Percentiles rank a stretch among this genome's conserved stretches.
Conservation (phyloP, 2,329 filamentous ascomycete genomes). For the Bertia moriformis region DNA sequence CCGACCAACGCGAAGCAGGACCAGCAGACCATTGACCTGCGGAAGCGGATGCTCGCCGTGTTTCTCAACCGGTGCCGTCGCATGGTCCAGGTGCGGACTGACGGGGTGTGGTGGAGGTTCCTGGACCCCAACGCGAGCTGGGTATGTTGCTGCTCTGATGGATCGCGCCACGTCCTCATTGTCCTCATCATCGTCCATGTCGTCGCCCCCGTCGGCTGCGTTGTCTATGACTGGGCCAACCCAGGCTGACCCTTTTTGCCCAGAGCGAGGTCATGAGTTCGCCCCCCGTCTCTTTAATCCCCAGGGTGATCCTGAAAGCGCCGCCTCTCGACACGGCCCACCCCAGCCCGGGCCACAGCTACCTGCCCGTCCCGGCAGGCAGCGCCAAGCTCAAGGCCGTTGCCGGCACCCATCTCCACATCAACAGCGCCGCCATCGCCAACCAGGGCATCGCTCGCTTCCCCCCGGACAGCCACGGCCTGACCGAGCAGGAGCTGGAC, state of each 20-base stretch:
- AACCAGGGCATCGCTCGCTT: slow-evolving; percentile 63
- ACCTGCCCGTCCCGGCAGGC: slow-evolving; percentile 68
- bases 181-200: slow-evolving; percentile 9
- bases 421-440: slow-evolving; percentile 17
- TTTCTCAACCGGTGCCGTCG: slow-evolving; percentile 85
- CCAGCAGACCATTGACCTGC: slow-evolving; percentile 85
- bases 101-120: slow-evolving; percentile 96
- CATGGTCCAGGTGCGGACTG: slow-evolving; percentile 82
- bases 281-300: slow-evolving; percentile 76
- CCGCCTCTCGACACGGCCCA: slow-evolving; percentile 90
- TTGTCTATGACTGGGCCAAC: neutral
- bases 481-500: slow-evolving; percentile 82
- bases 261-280: slow-evolving; percentile 91
- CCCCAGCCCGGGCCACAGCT: slow-evolving; percentile 72
- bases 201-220: neutral
- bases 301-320: slow-evolving; percentile 85
- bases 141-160: slow-evolving; percentile 49
- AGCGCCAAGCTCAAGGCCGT: slow-evolving; percentile 71
- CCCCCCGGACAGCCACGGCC: slow-evolving; percentile 58
- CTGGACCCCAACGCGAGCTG: slow-evolving; percentile 96
- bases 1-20: slow-evolving; percentile 97
- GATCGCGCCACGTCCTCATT: slow-evolving; percentile 1
- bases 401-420: slow-evolving; percentile 16
- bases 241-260: too few relatives aligned
- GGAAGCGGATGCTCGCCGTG: slow-evolving; percentile 91